phyloP scores from a whole-genome alignment of 228 moss, liverwort and hornwort genomes.

The Sphagnum magellanicum region DNA sequence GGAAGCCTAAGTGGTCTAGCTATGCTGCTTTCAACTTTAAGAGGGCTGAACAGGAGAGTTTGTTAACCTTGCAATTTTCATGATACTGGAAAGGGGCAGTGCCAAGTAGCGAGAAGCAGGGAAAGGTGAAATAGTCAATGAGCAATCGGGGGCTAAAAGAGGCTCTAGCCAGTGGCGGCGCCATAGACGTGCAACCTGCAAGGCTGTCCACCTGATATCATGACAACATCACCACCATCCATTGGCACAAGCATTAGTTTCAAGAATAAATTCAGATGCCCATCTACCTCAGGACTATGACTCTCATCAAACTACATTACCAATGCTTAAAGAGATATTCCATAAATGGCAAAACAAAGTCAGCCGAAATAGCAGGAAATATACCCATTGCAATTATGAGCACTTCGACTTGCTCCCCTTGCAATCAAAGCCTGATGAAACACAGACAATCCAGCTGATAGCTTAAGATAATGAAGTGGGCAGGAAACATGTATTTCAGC shows the following conservation, averaged over 20 bases:
- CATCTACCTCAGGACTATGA: no score
- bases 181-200: slow-evolving; percentile 93
- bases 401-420: slow-evolving; percentile 72
- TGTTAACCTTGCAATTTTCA: slow-evolving; percentile 79
- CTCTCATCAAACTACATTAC: no score
- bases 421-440: slow-evolving; percentile 68
- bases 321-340: no score
- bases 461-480: no score
- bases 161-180: slow-evolving; percentile 95
- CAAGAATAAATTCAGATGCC: no score
- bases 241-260: no score
- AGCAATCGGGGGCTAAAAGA: slow-evolving; percentile 60
- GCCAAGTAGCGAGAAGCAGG: slow-evolving; percentile 87
- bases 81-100: slow-evolving; percentile 84
- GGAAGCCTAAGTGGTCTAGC: no score
- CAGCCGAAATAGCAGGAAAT: neutral
- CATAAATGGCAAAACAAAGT: no score
- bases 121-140: slow-evolving; percentile 50
- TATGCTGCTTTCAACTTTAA: no score
- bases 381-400: slow-evolving; percentile 85
- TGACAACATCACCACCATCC: neutral
- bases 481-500: no score
- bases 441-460: no score
- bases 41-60: no score
- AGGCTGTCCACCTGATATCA: slow-evolving; percentile 66